These are phyloP conservation scores for Bassia scoparia DNA, from an alignment of 148 eudicot genomes.

Conservation along the genomic window DNA sequence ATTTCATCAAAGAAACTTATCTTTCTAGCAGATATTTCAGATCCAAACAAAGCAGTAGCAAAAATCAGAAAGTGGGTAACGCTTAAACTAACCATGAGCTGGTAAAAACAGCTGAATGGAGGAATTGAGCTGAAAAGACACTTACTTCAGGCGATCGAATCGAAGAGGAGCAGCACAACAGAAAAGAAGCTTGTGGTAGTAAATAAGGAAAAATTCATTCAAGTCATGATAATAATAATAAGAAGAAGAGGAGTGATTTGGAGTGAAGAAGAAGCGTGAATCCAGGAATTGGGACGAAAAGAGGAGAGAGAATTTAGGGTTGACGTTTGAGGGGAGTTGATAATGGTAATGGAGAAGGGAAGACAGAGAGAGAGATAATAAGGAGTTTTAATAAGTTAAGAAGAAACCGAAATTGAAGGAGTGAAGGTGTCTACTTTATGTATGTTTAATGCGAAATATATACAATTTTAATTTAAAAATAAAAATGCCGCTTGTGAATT, in stretches of 20 bases:
- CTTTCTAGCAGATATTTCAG: neutral
- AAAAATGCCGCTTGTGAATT: no score
- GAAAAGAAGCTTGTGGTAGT: no score
- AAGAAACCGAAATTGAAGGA: neutral
- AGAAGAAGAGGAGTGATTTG: neutral
- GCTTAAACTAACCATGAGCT: neutral
- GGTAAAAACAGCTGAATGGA: neutral
- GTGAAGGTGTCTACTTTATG: neutral
- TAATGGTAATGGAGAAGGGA: slow-evolving; percentile 6
- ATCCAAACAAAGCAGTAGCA: slow-evolving; percentile 10
- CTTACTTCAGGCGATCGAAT: neutral
- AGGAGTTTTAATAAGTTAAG: neutral
- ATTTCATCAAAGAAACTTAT: slow-evolving; percentile 29
- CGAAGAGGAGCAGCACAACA: neutral
- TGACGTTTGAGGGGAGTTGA: slow-evolving; percentile 10
- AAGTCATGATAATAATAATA: no score
- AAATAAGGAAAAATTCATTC: neutral
- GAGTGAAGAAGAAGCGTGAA: slow-evolving; percentile 17
- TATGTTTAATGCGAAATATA: no score
- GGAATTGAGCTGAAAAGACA: neutral
- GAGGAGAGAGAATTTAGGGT: slow-evolving; percentile 14
- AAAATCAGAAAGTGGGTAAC: neutral
- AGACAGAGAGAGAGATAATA: neutral
- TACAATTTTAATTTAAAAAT: no score
- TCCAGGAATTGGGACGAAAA: neutral